A percentile compares a stretch with the other conserved stretches of the same genome.
These are phyloP conservation scores for Lecanosticta acicola DNA, from an alignment of 2,329 filamentous ascomycete species.

Conservation along the genomic window DNA sequence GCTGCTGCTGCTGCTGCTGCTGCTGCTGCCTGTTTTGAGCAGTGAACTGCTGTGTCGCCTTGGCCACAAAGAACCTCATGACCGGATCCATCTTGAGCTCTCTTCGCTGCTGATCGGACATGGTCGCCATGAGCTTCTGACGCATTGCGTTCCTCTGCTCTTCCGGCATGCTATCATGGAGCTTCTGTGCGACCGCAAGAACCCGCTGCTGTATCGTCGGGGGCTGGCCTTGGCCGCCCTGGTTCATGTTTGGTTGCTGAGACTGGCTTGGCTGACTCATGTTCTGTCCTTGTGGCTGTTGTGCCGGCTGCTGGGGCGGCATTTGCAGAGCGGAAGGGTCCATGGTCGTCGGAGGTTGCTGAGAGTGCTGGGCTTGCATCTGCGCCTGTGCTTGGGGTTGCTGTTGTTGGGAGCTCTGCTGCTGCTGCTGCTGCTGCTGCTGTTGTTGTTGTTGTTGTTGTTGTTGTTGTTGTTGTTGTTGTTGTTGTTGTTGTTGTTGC, in stretches of 20 bases:
- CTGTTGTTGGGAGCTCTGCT: background rate
- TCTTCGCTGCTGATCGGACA: constrained; percentile 20
- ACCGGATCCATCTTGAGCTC: constrained; percentile 22
- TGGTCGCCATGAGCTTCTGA: constrained; percentile 15
- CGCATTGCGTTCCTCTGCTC: constrained; percentile 21
- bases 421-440: constrained; percentile 25
- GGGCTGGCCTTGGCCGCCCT: constrained; percentile 9
- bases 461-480: constrained; percentile 26
- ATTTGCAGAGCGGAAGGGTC: background rate
- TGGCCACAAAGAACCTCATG: constrained; percentile 16
- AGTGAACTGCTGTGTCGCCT: constrained; percentile 12
- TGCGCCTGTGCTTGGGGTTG: constrained; percentile 6
- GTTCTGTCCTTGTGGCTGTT: constrained; percentile 6
- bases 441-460: constrained; percentile 24
- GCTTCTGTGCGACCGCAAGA: constrained; percentile 14
- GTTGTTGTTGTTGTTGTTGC: constrained; percentile 20
- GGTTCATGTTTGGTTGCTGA: constrained; percentile 14
- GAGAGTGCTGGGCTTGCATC: constrained; percentile 7
- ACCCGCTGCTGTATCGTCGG: constrained; percentile 16
- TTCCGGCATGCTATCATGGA: constrained; percentile 23
- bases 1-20: no score
- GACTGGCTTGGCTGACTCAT: constrained; percentile 13
- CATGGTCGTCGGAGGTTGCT: background rate
- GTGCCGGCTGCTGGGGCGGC: background rate
- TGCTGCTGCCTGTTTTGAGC: constrained; percentile 1